Base-by-base conservation (phyloP, 2,329 filamentous ascomycete genomes). In the Orbilia ellipsospora region DNA sequence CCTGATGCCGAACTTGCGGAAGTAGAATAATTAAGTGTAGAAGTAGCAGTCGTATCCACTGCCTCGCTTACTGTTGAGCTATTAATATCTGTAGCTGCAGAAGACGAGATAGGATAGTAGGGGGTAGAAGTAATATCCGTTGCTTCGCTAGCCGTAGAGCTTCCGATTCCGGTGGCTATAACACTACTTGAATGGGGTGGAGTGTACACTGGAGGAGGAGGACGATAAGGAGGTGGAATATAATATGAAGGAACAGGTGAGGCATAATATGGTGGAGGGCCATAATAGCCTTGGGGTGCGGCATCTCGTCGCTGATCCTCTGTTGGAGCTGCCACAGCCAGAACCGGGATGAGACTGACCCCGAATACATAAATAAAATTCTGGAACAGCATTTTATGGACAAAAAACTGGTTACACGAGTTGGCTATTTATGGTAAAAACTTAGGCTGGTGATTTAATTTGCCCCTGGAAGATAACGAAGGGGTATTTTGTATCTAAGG, bases 271-370 rank as follows among this genome's bases (percentile, higher is more conserved):
- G 55, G 62, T 23, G 68, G 60, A 44, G 68, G 68, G 13, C 42
- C 42, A 48, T 73, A 65, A 23, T 56, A 61, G 16, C 62, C 45
- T 51, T 74, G 70, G 36, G 70, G 63, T 15, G 64, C 52, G 31
- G 70, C 70, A 45, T 74, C 70, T 23, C 70, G 64, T 74, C 57
- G 63, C 36, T 59, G 59, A 4, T 55, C 63, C 16, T 65, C 60
- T n/a, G 45, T 18, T 2, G 70, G 70, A 44, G 63, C 70, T 23
- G 51, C 59, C 4, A 68, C 12, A 16, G 50, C 63, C 8, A 68
- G n/a, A 13, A 31, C 48, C 12, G 70, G 70, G 23, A 68, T 51
- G 8, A 64, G 15, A 7, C 68, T 48, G 18, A 50, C 16, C 15
- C 62, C 55, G 55, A 55, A 48, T 13, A 54, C 26, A 28, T 20